Base-by-base conservation (phyloP, 2,329 filamentous ascomycete genomes). In the Fusarium drepaniforme region DNA sequence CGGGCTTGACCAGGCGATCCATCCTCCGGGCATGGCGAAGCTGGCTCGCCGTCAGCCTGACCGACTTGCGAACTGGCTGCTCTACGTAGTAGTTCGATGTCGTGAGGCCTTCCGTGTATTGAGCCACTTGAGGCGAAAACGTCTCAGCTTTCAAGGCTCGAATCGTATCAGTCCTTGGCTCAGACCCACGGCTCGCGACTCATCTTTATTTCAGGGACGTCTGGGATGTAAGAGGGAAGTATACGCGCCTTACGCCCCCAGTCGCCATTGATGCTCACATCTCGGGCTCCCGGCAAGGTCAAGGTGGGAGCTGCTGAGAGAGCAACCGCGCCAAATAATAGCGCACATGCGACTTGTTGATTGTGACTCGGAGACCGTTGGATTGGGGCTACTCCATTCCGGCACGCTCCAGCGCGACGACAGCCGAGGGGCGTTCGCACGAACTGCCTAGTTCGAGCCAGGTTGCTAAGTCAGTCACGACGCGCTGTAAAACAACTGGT, bases 361-460 rank as follows among this genome's bases (percentile, higher is more conserved):
- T 21, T 56, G 71, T 56, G 51, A 25, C 59, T 42, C 64, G 64
- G 64, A 72, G 67, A 59, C 67, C 69, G 67, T 70, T 74, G 64
- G 60, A 64, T 62, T 59, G 66, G 65, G 59, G 58, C 35, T 66
- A 33, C 57, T 60, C 64, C 46, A 72, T 53, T 40, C 64, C 28
- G 57, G 57, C 42, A 67, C 59, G 37, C 40, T 70, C 67, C 68
- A 74, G 64, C 62, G 63, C 64, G 65, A 72, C 71, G 67, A 70
- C 68, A 75, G 73, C 70, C 73, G 70, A 71, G 67, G 75, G 56
- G 71, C 51, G 51, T 78, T 79, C 73, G 73, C 75, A 76, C 73
- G 73, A 79, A 78, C 76, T 71, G 70, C 73, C 65, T 72, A 74
- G 77, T 77, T 79, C 74, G 74, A 79, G 68, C 68, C 74, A 78